A percentile compares a stretch with the other conserved stretches of the same genome.
These are phyloP conservation scores for Beverwykella pulmonaria DNA, from an alignment of 495 filamentous ascomycete species.

Conservation along the genomic window DNA sequence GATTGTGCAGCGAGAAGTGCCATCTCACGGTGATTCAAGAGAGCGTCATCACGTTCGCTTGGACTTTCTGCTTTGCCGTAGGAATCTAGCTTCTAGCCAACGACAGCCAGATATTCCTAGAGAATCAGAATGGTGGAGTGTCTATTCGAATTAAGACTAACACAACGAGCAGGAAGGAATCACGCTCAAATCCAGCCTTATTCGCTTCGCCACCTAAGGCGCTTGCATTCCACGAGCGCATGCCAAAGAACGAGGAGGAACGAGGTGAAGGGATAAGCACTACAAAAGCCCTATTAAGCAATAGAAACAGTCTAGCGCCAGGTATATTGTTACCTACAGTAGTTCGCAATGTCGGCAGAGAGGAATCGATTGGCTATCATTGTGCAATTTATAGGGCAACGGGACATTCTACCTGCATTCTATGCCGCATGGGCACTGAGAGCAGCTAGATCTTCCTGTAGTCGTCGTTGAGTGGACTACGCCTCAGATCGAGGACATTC, in stretches of 20 bases:
- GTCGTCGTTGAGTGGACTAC: too few species aligned
- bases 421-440: too few species aligned
- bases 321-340: background rate
- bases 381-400: too few species aligned
- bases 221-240: constrained; percentile 4
- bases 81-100: too few species aligned
- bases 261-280: background rate
- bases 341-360: background rate
- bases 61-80: too few species aligned
- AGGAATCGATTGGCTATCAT: background rate
- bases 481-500: too few species aligned
- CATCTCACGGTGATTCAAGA: too few species aligned
- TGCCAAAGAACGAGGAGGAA: background rate
- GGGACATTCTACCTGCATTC: too few species aligned
- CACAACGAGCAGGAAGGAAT: background rate
- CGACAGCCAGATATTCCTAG: too few species aligned
- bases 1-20: background rate
- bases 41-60: too few species aligned
- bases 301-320: constrained; percentile 1
- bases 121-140: background rate
- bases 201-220: background rate
- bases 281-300: too few species aligned
- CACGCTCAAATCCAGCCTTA: background rate
- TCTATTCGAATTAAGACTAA: background rate
- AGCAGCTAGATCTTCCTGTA: too few species aligned